Conservation (phyloP, 352 stramenopile genomes). For the Pythium graminicola region DNA sequence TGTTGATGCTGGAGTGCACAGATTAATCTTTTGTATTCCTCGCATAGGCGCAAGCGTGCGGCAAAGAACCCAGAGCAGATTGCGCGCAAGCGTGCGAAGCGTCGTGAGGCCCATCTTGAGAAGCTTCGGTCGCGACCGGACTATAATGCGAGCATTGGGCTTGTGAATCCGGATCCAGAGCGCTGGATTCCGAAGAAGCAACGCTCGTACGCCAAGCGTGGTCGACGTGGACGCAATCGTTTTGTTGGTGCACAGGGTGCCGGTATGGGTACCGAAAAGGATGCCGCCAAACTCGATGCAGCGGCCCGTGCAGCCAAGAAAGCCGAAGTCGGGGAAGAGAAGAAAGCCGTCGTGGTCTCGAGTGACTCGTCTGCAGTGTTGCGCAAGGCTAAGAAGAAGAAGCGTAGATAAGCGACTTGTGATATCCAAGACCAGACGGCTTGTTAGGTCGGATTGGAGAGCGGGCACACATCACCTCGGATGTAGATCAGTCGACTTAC, state of each 20-base stretch:
- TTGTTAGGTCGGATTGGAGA: no score
- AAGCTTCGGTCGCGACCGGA: constrained; percentile 52
- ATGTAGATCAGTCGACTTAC: no score
- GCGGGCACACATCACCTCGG: no score
- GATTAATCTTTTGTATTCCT: not conserved
- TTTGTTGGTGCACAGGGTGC: constrained; percentile 78
- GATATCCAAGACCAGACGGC: no score
- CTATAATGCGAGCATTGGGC: constrained; percentile 73
- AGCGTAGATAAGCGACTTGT: constrained; percentile 68
- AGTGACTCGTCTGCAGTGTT: constrained; percentile 49
- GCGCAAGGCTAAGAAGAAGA: constrained; percentile 84
- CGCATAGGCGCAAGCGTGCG: constrained; percentile 56
- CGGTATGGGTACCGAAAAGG: constrained; percentile 75
- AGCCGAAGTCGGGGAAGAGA: constrained; percentile 41
- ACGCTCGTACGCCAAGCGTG: constrained; percentile 67
- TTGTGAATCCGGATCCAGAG: constrained; percentile 72
- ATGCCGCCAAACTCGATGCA: constrained; percentile 74
- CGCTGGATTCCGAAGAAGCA: constrained; percentile 86
- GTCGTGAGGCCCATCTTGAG: constrained; percentile 50
- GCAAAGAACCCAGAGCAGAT: constrained; percentile 70
- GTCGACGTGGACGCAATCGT: constrained; percentile 68
- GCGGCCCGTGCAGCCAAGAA: constrained; percentile 70
- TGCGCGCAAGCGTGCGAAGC: constrained; percentile 66
- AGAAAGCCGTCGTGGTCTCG: constrained; percentile 52
- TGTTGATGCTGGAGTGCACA: not conserved